These are phyloP conservation scores for Aspergillus sp. DNA, from an alignment of 2,329 filamentous ascomycete species.

Conservation along the genomic window DNA sequence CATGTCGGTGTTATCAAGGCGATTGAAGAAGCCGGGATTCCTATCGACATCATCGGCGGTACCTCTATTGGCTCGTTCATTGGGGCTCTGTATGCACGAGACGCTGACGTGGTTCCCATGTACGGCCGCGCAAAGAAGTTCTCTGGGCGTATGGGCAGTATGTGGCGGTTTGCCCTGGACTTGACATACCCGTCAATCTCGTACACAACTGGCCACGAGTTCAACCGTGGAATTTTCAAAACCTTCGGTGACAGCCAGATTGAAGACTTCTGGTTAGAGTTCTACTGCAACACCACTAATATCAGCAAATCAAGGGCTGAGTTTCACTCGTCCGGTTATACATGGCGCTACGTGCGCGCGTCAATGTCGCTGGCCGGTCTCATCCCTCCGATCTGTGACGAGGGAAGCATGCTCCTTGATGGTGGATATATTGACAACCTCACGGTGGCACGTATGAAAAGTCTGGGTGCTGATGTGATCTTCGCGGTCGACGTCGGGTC, in stretches of 20 bases:
- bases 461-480: constrained; percentile 85
- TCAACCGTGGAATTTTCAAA: constrained; percentile 98
- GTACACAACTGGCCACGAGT: constrained; percentile 97
- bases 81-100: constrained; percentile 89
- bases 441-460: constrained; percentile 96
- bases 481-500: constrained; percentile 95
- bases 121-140: constrained; percentile 98
- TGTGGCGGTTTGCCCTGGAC: constrained; percentile 97
- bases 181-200: constrained; percentile 94
- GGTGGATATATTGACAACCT: constrained; percentile 97
- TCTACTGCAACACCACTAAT: constrained; percentile 99
- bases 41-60: constrained; percentile 91
- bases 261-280: constrained; percentile 98
- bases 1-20: constrained; percentile 94
- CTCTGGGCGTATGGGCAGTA: constrained; percentile 95
- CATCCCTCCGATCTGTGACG: constrained; percentile 90
- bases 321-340: constrained; percentile 93
- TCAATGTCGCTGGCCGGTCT: constrained; percentile 96
- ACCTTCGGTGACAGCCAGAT: constrained; percentile 96
- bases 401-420: constrained; percentile 94
- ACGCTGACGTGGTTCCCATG: constrained; percentile 95
- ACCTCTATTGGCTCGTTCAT: constrained; percentile 97
- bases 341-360: constrained; percentile 93
- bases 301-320: constrained; percentile 91
- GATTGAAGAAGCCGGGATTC: constrained; percentile 92